Percentiles rank a stretch among this genome's conserved stretches.
Evolutionary conservation across 2,329 filamentous ascomycete species (phyloP).

Genomic region (Colletotrichum cordylinicola): DNA sequence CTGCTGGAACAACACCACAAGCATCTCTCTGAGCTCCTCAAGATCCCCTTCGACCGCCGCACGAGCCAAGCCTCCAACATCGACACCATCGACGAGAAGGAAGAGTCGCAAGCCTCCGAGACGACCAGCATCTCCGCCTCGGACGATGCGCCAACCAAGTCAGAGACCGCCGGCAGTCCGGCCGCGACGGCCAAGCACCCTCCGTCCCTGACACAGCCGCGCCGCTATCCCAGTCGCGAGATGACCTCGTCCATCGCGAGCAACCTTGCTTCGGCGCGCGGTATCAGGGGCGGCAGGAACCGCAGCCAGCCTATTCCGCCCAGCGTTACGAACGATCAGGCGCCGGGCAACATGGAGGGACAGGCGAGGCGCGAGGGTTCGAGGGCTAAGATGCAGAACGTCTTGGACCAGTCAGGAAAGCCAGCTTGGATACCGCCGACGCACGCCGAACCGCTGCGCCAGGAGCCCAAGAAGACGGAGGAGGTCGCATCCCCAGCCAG

Average conservation of each 20-base stretch:
- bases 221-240: constrained; percentile 67
- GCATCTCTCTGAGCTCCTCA: constrained; percentile 81
- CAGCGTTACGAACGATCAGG: constrained; percentile 75
- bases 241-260: constrained; percentile 84
- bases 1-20: constrained; percentile 90
- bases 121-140: not conserved
- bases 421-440: constrained; percentile 59
- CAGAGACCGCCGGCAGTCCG: constrained; percentile 24
- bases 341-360: constrained; percentile 72
- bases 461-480: constrained; percentile 30
- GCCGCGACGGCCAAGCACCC: constrained; percentile 28
- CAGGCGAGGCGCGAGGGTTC: constrained; percentile 56
- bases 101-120: constrained; percentile 22
- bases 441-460: constrained; percentile 27
- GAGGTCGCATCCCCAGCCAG: constrained; percentile 33
- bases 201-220: constrained; percentile 44
- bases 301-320: constrained; percentile 73
- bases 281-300: constrained; percentile 68
- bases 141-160: constrained; percentile 24
- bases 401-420: constrained; percentile 59
- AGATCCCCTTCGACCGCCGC: constrained; percentile 66
- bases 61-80: constrained; percentile 36
- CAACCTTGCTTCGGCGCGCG: constrained; percentile 84
- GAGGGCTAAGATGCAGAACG: constrained; percentile 59
- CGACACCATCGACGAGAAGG: constrained; percentile 44